Conservation (phyloP, 768 basidiomycete genomes). For the Boletus sensibilis region DNA sequence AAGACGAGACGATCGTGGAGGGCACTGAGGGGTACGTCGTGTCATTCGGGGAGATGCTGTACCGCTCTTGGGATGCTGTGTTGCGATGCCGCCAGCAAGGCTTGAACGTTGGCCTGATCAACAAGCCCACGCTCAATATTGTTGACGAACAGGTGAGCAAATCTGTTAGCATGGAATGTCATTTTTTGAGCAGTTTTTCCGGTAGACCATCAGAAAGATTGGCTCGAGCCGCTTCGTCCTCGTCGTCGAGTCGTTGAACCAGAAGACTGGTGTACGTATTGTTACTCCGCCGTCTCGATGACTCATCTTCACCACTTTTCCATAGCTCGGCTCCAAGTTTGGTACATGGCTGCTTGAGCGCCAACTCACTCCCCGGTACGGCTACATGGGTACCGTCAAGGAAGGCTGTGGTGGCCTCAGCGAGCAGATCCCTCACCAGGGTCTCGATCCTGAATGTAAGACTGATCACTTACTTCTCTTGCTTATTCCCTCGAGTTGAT, state of each 20-base stretch:
- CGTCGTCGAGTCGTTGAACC: constrained; percentile 82
- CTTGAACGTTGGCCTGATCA: constrained; percentile 79
- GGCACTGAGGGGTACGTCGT: constrained; percentile 82
- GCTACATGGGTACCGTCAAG: constrained; percentile 76
- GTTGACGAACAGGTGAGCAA: constrained; percentile 71
- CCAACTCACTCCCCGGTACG: constrained; percentile 73
- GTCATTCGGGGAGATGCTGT: constrained; percentile 84
- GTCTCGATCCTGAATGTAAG: constrained; percentile 76
- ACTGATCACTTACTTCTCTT: constrained; percentile 3
- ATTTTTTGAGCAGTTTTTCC: background rate
- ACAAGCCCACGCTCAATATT: constrained; percentile 80
- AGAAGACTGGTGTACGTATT: constrained; percentile 72
- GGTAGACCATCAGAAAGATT: constrained; percentile 62
- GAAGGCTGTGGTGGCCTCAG: constrained; percentile 75
- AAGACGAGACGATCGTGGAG: constrained; percentile 78
- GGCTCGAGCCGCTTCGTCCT: constrained; percentile 77
- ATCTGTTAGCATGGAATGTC: background rate
- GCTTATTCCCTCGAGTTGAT: background rate
- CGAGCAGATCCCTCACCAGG: constrained; percentile 84
- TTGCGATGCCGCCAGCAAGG: constrained; percentile 68
- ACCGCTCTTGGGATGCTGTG: constrained; percentile 82
- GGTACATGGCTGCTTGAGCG: constrained; percentile 88
- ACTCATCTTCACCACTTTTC: background rate
- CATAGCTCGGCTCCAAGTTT: constrained; percentile 71
- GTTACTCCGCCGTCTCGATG: background rate